Base-by-base conservation (phyloP, 805 yeast genomes). In the Saccharomycopsis schoenii region DNA sequence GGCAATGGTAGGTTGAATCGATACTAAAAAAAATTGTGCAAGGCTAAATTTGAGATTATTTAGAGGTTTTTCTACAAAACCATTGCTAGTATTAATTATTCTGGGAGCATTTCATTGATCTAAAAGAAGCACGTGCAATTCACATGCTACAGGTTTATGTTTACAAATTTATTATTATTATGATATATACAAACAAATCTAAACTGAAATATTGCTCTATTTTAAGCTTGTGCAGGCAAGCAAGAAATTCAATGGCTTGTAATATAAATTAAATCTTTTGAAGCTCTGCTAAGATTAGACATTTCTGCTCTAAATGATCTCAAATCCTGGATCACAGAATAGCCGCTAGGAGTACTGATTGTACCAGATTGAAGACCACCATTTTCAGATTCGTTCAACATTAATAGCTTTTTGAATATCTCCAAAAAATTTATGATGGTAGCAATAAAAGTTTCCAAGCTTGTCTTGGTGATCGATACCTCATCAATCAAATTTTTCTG, bases 211-310 rank as follows among this genome's bases (percentile, higher is more conserved):
- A n/a, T n/a, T n/a, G n/a, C n/a, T n/a, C n/a, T n/a, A n/a, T n/a
- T n/a, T n/a, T n/a, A 3, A 29, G 8, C 17, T 4, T 42, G 24
- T 42, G 24, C n/a, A 3, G 50, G 10, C 12, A 37, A 9, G 11
- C 15, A 12, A 2, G 41, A 12, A 47, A 6, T 6, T 47, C n/a
- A 47, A 25, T 47, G 52, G 25, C 52, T 47, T 47, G 52, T 47
- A 24, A 59, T 59, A 24, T 54, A 52, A 37, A 59, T 55, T 29
- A 59, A 55, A 25, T 52, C 61, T 34, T 59, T 59, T 4, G 61
- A 43, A 14, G 58, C 42, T 42, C 56, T 59, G 9, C 55, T 41
- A 15, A 59, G 52, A 12, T 39, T 29, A 34, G 61, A 59, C 61
- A 59, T 59, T 41, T 59, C 61, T 14, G 50, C 56, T 29, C 61